Evolutionary conservation across 352 stramenopile genomes (phyloP).

Genomic region (Pythium rishiriense): DNA sequence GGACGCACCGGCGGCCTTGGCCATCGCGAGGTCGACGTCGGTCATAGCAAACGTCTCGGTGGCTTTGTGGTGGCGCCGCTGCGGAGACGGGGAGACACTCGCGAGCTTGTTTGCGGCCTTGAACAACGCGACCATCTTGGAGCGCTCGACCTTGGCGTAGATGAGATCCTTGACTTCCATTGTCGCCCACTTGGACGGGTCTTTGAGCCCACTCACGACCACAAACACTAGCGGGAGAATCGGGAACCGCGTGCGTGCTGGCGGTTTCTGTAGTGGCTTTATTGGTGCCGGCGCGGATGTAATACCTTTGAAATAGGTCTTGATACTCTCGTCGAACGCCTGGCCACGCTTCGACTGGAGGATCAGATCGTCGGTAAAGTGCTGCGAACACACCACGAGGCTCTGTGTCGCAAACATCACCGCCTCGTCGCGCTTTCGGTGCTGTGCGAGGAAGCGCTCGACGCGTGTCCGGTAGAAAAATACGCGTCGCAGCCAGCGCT

Average conservation of each 20-base stretch:
- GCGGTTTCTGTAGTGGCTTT: slow-evolving; percentile 1
- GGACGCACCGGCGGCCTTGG: slow-evolving; percentile 44
- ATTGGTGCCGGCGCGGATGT: no score
- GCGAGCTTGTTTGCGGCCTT: slow-evolving; percentile 38
- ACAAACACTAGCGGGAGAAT: slow-evolving; percentile 53
- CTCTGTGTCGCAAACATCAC: slow-evolving; percentile 39
- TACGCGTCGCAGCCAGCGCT: slow-evolving; percentile 30
- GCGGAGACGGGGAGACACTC: background rate
- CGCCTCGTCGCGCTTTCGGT: slow-evolving; percentile 33
- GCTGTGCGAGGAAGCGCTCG: slow-evolving; percentile 13
- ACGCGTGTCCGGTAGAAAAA: slow-evolving; percentile 33
- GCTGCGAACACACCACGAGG: slow-evolving; percentile 40
- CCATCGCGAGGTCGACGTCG: slow-evolving; percentile 62
- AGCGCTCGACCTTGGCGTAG: slow-evolving; percentile 48
- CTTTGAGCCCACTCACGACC: slow-evolving; percentile 40
- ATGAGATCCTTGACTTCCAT: slow-evolving; percentile 41
- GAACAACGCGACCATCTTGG: slow-evolving; percentile 54
- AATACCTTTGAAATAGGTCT: slow-evolving; percentile 6
- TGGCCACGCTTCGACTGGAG: slow-evolving; percentile 30
- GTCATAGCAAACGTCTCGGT: slow-evolving; percentile 41
- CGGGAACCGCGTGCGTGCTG: slow-evolving; percentile 27
- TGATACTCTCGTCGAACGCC: slow-evolving; percentile 21
- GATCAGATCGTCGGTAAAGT: slow-evolving; percentile 40
- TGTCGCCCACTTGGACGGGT: slow-evolving; percentile 33
- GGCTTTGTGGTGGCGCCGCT: slow-evolving; percentile 13